These are phyloP conservation scores for Microbotryomycetes sp. DNA, from an alignment of 1,284 basidiomycete species.

Conservation along the genomic window DNA sequence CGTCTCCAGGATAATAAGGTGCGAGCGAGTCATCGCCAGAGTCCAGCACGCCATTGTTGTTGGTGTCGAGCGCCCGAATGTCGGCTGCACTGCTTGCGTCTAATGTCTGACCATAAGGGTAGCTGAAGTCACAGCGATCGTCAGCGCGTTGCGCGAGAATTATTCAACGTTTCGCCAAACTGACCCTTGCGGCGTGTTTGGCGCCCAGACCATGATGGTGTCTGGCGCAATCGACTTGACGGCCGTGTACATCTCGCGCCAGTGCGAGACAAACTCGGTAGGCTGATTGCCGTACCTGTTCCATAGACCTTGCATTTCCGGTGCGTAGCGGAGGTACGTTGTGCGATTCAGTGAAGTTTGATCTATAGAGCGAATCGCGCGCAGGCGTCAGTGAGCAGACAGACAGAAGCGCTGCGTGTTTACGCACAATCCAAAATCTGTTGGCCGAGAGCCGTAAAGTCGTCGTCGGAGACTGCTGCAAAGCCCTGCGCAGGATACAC, in stretches of 20 bases:
- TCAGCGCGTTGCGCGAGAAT: background rate
- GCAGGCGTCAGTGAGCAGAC: background rate
- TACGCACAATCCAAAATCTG: slow-evolving; percentile 33
- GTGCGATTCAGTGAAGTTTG: slow-evolving; percentile 32
- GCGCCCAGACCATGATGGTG: slow-evolving; percentile 39
- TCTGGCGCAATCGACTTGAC: slow-evolving; percentile 35
- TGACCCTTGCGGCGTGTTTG: slow-evolving; percentile 36
- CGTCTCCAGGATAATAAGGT: slow-evolving; percentile 38
- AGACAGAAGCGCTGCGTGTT: background rate
- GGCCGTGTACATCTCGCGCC: slow-evolving; percentile 32
- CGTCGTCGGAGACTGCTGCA: slow-evolving; percentile 27
- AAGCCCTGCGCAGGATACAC: slow-evolving; percentile 35
- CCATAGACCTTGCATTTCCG: slow-evolving; percentile 40
- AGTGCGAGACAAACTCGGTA: slow-evolving; percentile 30
- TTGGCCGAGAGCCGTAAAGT: slow-evolving; percentile 32
- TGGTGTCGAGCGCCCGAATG: slow-evolving; percentile 36
- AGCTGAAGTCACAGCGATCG: slow-evolving; percentile 12
- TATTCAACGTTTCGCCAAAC: background rate
- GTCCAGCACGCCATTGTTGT: slow-evolving; percentile 30
- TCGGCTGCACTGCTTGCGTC: slow-evolving; percentile 27
- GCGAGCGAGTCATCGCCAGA: slow-evolving; percentile 33
- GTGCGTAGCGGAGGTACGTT: slow-evolving; percentile 38
- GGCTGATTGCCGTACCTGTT: slow-evolving; percentile 37
- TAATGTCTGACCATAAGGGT: slow-evolving; percentile 32
- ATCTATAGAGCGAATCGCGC: slow-evolving; percentile 15